These are phyloP conservation scores for Hanseniaspora meyeri DNA, from an alignment of 805 yeast species.

Conservation along the genomic window DNA sequence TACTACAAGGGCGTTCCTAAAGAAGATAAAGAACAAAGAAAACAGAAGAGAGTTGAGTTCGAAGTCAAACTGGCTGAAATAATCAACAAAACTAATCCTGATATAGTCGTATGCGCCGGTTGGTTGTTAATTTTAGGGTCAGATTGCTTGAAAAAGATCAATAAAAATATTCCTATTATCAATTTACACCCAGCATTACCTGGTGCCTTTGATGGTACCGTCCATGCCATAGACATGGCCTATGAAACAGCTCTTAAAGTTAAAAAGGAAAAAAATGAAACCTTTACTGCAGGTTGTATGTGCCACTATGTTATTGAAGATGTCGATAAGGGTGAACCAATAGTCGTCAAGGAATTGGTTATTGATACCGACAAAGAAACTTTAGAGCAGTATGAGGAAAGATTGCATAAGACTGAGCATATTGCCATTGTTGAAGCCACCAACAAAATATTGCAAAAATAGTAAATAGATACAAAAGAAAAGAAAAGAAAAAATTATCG, in stretches of 20 bases:
- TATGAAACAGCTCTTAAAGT: slow-evolving; percentile 81
- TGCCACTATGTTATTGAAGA: slow-evolving; percentile 92
- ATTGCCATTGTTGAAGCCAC: slow-evolving; percentile 90
- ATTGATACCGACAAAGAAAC: slow-evolving; percentile 55
- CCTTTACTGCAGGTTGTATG: slow-evolving; percentile 81
- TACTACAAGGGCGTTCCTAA: slow-evolving; percentile 70
- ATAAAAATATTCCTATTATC: slow-evolving; percentile 61
- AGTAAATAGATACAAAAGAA: background rate
- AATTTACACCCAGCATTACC: slow-evolving; percentile 96
- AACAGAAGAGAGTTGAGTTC: slow-evolving; percentile 52
- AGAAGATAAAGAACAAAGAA: slow-evolving; percentile 47
- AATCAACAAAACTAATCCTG: slow-evolving; percentile 56
- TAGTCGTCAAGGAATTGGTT: slow-evolving; percentile 67
- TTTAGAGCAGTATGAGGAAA: slow-evolving; percentile 63
- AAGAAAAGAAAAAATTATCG: too few species aligned
- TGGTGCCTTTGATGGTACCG: slow-evolving; percentile 89
- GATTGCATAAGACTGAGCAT: slow-evolving; percentile 80
- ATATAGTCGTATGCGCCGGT: slow-evolving; percentile 91
- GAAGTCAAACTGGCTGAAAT: slow-evolving; percentile 66
- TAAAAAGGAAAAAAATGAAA: slow-evolving; percentile 31
- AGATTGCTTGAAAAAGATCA: slow-evolving; percentile 54
- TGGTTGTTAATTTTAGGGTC: slow-evolving; percentile 92
- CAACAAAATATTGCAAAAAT: slow-evolving; percentile 36
- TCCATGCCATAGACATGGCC: slow-evolving; percentile 87
- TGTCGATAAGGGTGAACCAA: slow-evolving; percentile 87